A percentile compares a stretch with the other conserved stretches of the same genome.
These are phyloP conservation scores for Alternaria sp. DNA, from an alignment of 2,329 filamentous ascomycete genomes.

Conservation along the genomic window DNA sequence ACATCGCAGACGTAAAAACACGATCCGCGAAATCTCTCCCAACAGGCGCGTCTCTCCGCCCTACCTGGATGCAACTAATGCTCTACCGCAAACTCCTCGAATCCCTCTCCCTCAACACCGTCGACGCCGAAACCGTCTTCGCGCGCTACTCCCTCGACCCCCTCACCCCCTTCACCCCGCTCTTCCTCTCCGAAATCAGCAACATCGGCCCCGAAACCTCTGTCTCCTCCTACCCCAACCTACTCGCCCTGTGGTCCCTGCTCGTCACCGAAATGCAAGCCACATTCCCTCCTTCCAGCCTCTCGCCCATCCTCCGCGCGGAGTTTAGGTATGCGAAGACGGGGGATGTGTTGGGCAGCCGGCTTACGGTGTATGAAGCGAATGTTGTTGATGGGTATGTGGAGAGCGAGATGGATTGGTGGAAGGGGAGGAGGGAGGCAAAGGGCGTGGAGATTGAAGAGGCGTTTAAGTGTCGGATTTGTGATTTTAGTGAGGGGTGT, in stretches of 20 bases:
- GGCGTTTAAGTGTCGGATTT: conserved; percentile 84
- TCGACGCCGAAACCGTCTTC: conserved; percentile 74
- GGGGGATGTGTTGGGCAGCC: conserved; percentile 62
- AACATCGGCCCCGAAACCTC: conserved; percentile 59
- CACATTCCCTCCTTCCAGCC: conserved; percentile 57
- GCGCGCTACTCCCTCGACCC: conserved; percentile 73
- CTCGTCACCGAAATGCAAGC: conserved; percentile 66
- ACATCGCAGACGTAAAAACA: conserved; percentile 90
- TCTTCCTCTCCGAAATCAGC: conserved; percentile 77
- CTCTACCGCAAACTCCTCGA: conserved; percentile 87
- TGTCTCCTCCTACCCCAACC: conserved; percentile 64
- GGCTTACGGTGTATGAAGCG: conserved; percentile 71
- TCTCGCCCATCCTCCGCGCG: conserved; percentile 60
- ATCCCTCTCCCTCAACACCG: conserved; percentile 71
- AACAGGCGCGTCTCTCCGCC: conserved; percentile 68
- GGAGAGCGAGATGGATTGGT: conserved; percentile 77
- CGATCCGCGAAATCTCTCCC: conserved; percentile 70
- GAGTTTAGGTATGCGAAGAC: conserved; percentile 59
- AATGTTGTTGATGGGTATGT: conserved; percentile 70
- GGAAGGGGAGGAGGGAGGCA: conserved; percentile 76
- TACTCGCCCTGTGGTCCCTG: conserved; percentile 65
- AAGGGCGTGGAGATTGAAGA: conserved; percentile 82
- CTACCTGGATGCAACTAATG: conserved; percentile 85
- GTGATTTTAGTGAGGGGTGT: conserved; percentile 82
- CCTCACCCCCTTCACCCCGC: conserved; percentile 73